Evolutionary conservation across 2,329 filamentous ascomycete genomes (phyloP).

Genomic region (Phialophora expanda): DNA sequence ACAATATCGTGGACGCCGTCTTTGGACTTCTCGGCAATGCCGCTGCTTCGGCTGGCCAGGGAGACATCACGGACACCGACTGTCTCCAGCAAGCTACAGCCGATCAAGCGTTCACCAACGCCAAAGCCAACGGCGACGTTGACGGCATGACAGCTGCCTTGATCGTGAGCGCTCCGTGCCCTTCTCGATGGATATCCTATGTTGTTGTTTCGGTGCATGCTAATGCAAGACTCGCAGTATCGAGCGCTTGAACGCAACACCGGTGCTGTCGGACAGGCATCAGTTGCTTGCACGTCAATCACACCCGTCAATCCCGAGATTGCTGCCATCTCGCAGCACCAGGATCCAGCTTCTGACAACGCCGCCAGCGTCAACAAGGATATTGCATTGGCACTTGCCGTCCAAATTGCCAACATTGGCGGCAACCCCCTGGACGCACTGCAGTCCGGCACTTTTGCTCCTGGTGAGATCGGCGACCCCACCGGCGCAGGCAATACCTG

Average conservation of each 20-base stretch:
- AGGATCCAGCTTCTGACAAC: conserved; percentile 67
- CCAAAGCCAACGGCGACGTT: conserved; percentile 59
- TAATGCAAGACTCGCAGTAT: conserved; percentile 41
- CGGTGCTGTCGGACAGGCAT: conserved; percentile 61
- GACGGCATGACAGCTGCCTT: conserved; percentile 61
- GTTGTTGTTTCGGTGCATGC: neutral
- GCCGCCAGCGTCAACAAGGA: conserved; percentile 65
- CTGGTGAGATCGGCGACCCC: conserved; percentile 60
- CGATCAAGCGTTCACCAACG: conserved; percentile 66
- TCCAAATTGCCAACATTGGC: conserved; percentile 65
- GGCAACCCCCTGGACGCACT: conserved; percentile 67
- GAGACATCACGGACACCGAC: conserved; percentile 58
- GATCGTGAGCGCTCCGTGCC: conserved; percentile 40
- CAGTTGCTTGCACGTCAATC: conserved; percentile 61
- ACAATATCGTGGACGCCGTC: conserved; percentile 55
- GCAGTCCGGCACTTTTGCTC: conserved; percentile 66
- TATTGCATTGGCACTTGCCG: conserved; percentile 64
- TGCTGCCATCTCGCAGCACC: conserved; percentile 66
- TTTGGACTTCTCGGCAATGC: conserved; percentile 61
- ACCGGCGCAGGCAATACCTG: conserved; percentile 61
- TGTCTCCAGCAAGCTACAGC: conserved; percentile 65
- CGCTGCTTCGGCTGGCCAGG: conserved; percentile 57
- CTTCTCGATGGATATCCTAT: neutral
- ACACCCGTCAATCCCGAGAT: conserved; percentile 69
- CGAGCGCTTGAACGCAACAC: conserved; percentile 66